Evolutionary conservation across 441 rosid genomes (phyloP), one percentile per base, ranked within the genome.

Genomic region (Manihot esculenta): DNA sequence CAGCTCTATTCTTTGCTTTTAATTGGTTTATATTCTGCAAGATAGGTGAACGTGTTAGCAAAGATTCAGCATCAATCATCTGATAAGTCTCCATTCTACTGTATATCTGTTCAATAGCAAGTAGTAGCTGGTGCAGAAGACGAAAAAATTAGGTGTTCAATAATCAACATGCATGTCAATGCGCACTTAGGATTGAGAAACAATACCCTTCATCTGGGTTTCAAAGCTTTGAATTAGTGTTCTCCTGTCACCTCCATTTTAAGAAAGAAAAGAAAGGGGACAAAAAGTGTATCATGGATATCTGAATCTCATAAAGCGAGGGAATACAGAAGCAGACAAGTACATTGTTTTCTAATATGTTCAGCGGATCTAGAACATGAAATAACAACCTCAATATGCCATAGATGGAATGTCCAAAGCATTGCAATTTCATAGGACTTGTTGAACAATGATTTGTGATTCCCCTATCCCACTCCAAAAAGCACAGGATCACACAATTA

Each of bases 141-240:
- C 12, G 26, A 50, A 59, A 50, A 59, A 13, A n/a, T n/a, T 21
- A 2, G 27, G 26, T 20, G 2, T 30, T 30, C 35, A 30, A 30
- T 4, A 30, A 30, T 30, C 35, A 49, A 47, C 55, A 13, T 33
- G 23, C 20, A 23, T 21, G 11, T 20, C n/a, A 14, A 1, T 42
- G 62, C 24, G 14, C 14, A 2, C 23, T 58, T 21, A 38, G 48
- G 48, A 62, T 42, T 62, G 51, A 60, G 65, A 64, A 24, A 27
- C 59, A 38, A 64, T 65, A 75, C 77, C 72, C 33, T 26, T 65
- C 35, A 56, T 67, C 59, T 20, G 27, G 26, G 48, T 58, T 69
- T 64, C 60, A 64, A 56, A 72, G 47, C n/a, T 38, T 33, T 30
- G 35, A 56, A 30, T 6, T 35, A 23, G 44, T 35, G 20, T 47